Percentiles rank a stretch among this genome's conserved stretches.
phyloP scores from a whole-genome alignment of 1,284 basidiomycete genomes.

The Grifola frondosa region DNA sequence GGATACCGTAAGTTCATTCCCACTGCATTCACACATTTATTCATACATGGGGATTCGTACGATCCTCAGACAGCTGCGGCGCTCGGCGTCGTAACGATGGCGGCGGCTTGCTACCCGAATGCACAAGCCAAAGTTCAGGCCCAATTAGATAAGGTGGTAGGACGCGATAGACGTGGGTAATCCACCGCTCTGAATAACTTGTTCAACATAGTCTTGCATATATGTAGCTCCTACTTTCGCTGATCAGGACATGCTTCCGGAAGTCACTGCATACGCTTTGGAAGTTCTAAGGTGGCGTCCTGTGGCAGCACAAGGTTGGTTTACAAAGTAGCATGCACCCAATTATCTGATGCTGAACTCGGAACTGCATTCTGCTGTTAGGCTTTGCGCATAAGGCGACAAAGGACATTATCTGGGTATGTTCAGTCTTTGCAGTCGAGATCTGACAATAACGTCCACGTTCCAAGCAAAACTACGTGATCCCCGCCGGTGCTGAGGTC shows the following conservation, averaged over 20 bases:
- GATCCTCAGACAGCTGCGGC: slow-evolving; percentile 47
- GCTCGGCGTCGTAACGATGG: slow-evolving; percentile 58
- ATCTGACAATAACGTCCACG: not conserved
- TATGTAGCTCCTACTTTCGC: slow-evolving; percentile 46
- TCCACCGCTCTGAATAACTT: not conserved
- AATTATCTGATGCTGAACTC: not conserved
- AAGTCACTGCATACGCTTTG: slow-evolving; percentile 59
- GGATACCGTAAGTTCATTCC: slow-evolving; percentile 45
- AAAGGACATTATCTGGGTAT: slow-evolving; percentile 58
- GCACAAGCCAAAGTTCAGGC: slow-evolving; percentile 55
- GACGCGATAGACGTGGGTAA: slow-evolving; percentile 45
- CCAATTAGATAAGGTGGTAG: slow-evolving; percentile 61
- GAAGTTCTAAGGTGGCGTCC: slow-evolving; percentile 69
- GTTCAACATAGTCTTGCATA: not conserved
- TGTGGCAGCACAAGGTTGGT: slow-evolving; percentile 38
- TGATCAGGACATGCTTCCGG: slow-evolving; percentile 51
- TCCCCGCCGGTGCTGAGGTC: slow-evolving; percentile 58
- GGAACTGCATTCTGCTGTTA: slow-evolving; percentile 15
- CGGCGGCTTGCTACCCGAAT: slow-evolving; percentile 60
- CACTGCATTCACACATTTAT: not conserved
- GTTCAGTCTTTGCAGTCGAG: slow-evolving; percentile 6
- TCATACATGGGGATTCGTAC: not conserved
- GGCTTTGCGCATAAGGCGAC: slow-evolving; percentile 58
- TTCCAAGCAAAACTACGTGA: slow-evolving; percentile 50
- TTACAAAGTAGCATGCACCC: not conserved